These are phyloP conservation scores for Rhodotorula glutinis DNA, from an alignment of 1,284 basidiomycete genomes.

Conservation along the genomic window DNA sequence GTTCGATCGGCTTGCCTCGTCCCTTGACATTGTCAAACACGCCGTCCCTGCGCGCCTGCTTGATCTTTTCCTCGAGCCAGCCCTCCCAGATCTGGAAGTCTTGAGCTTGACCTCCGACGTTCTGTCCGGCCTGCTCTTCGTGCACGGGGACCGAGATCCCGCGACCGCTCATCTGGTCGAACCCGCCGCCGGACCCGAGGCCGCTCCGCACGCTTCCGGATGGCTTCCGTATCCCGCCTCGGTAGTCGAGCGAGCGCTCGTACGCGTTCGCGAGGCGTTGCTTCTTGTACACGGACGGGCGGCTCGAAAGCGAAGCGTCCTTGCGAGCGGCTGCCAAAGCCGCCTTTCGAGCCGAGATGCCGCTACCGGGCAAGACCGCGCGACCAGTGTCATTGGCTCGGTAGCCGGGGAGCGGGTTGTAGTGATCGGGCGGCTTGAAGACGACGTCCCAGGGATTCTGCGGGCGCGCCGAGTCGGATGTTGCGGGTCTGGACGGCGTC, in stretches of 20 bases:
- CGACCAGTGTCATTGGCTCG: not conserved
- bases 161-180: not conserved
- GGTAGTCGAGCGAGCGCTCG: slow-evolving; percentile 31
- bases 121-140: not conserved
- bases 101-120: not conserved
- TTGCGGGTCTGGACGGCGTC: not conserved
- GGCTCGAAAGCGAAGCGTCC: slow-evolving; percentile 1
- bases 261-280: slow-evolving; percentile 25
- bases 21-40: slow-evolving; percentile 70
- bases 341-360: not conserved
- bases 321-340: not conserved
- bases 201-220: not conserved
- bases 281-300: slow-evolving; percentile 2
- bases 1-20: slow-evolving; percentile 65
- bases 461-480: not conserved
- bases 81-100: slow-evolving; percentile 59
- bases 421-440: slow-evolving; percentile 23
- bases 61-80: slow-evolving; percentile 74
- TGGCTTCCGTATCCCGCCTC: slow-evolving; percentile 7
- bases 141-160: not conserved
- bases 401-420: slow-evolving; percentile 16
- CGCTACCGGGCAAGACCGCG: not conserved
- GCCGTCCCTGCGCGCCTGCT: slow-evolving; percentile 67
- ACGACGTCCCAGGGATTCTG: slow-evolving; percentile 23
- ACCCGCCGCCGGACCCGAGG: not conserved